Evolutionary conservation across 805 yeast genomes (phyloP), one percentile per base, ranked within the genome.

Genomic region (Starmerella etchellsii): DNA sequence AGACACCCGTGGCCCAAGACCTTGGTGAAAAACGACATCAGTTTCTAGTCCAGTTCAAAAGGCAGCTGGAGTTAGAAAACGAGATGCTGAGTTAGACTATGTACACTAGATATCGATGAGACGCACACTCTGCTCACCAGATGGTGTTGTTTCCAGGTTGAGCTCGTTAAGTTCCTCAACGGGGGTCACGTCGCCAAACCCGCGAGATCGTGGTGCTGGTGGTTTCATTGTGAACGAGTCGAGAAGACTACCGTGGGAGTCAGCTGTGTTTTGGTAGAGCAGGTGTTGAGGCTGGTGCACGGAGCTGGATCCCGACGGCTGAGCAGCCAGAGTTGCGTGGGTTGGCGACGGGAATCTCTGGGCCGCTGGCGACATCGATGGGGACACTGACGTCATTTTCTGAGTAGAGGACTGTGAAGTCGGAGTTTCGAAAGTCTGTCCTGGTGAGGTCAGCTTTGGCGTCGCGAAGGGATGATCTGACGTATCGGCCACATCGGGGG

Each of bases 1-100:
- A 53, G 30, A 58, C 62, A 2, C 54, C 48, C 14, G 34, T 45
- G 11, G 59, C 50, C 15, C 38, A 39, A 5, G 32, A 41, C 34
- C 40, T 50, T 4, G 61, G 50, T 18, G 36, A 14, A 7, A 14
- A 37, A 23, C 36, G 44, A 25, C 41, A 41, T 18, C n/a, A 11
- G 24, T 41, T 41, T 24, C 23, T 41, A 39, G 18, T 29, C 21
- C 25, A 15, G 27, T 41, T 41, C 27, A 22, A 33, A 4, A 13
- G 25, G 22, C 41, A 41, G 33, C 31, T 41, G 14, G 30, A 25
- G 9, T 4, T 26, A 18, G 44, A 41, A 26, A 5, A 4, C n/a
- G 11, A 20, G 3, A 3, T n/a, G 20, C 22, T 7, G 4, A 28
- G 16, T 7, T 28, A 28, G 15, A 8, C n/a, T 28, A 15, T 9